phyloP scores from a whole-genome alignment of 2,329 filamentous ascomycete species.

The Phyllosticta citrichinensis region DNA sequence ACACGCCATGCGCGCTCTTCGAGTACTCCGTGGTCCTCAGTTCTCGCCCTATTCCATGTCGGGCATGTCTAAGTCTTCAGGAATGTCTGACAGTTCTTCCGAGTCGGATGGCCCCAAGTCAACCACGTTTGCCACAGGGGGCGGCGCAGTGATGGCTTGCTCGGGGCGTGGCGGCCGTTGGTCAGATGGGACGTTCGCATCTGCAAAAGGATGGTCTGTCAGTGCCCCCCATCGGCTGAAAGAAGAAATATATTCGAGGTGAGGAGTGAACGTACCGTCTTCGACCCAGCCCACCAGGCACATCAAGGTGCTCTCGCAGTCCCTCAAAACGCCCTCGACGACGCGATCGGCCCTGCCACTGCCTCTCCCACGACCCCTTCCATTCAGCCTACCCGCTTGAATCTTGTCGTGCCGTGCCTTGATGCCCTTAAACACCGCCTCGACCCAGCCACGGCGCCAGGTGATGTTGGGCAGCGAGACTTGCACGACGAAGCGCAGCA shows the following conservation, averaged over 20 bases:
- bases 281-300: constrained; percentile 26
- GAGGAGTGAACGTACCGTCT: constrained; percentile 10
- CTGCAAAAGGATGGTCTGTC: background rate
- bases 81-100: too few relatives aligned
- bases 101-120: background rate
- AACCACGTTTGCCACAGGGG: background rate
- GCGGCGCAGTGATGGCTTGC: background rate
- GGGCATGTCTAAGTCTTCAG: too few relatives aligned
- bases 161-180: background rate
- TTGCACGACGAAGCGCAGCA: constrained; percentile 18
- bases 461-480: background rate
- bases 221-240: background rate
- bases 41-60: too few relatives aligned
- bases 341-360: constrained; percentile 35
- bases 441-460: constrained; percentile 22
- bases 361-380: constrained; percentile 30
- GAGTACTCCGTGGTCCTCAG: too few relatives aligned
- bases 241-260: background rate
- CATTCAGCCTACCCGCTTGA: constrained; percentile 37
- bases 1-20: too few relatives aligned
- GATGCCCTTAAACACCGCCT: constrained; percentile 19
- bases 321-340: constrained; percentile 23
- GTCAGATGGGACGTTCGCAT: background rate
- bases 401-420: constrained; percentile 41
- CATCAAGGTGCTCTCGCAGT: constrained; percentile 25